Base-by-base conservation (phyloP, 495 filamentous ascomycete genomes). In the Penicillium nucicola region DNA sequence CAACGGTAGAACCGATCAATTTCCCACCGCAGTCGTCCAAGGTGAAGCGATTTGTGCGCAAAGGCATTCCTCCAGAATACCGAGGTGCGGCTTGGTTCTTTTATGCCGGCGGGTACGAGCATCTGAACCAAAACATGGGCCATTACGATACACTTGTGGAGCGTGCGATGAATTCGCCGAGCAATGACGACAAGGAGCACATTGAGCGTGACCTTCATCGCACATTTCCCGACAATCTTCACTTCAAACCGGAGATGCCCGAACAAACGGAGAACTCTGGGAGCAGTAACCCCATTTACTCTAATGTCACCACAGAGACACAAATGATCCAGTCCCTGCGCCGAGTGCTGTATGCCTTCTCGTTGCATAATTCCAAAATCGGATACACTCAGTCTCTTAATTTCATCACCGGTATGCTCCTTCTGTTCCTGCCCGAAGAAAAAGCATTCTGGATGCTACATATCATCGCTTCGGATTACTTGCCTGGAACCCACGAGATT, bases 331-430 rank as follows among this genome's bases (percentile, higher is more conserved):
- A 81, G 37, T 83, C 90, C 0, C 79, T 98, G 2, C 84, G 93
- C 15, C 83, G 89, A 19, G 90, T 97, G 8, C 79, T 98, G 31
- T 85, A 87, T 57, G 90, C 92, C 8, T 97, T 96, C 65, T 84
- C 93, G 6, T 78, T 95, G 22, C 86, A 95, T 69, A 91, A 89
- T 50, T 92, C 93, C 2, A 77, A 81, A 48, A 89, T 96, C 57
- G 93, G 93, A 15, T 98, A 98, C 63, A 97, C 93, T 49, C 93
- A 98, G 61, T 95, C 89, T 10, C 81, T 98, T 10, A 98, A 98
- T 68, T 98, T 98, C 69, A 79, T 98, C 47, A 90, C 92, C n/a
- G 93, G 91, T 11, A 78, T 97, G 42, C 78, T 98, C n/a, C 84
- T 98, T 7, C 80, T 98, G 0, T 97, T 98, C 65, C 82, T 97